These are phyloP conservation scores for Ophidiomyces ophidiicola DNA, from an alignment of 2,329 filamentous ascomycete genomes.

Conservation along the genomic window DNA sequence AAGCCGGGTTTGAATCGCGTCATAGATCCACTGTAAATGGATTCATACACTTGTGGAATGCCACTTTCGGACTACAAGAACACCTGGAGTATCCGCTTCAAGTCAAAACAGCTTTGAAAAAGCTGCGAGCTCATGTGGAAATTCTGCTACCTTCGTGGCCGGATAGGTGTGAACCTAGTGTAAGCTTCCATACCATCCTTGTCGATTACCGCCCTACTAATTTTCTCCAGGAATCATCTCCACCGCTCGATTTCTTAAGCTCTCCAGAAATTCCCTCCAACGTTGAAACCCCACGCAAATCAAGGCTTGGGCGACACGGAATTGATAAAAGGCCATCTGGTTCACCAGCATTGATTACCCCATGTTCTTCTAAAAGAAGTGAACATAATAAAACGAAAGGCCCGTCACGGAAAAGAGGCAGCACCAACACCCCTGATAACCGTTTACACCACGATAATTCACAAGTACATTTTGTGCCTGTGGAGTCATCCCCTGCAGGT, in stretches of 20 bases:
- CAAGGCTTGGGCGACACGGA: not conserved
- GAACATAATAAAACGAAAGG: slow-evolving; percentile 5
- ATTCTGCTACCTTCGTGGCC: slow-evolving; percentile 40
- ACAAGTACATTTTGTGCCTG: slow-evolving; percentile 62
- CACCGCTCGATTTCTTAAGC: slow-evolving; percentile 32
- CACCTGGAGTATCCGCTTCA: slow-evolving; percentile 51
- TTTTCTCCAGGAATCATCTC: slow-evolving; percentile 12
- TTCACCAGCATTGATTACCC: slow-evolving; percentile 2
- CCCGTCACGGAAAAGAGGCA: not conserved
- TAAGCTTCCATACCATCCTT: slow-evolving; percentile 13
- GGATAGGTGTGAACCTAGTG: slow-evolving; percentile 25
- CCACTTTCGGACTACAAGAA: slow-evolving; percentile 50
- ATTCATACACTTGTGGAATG: slow-evolving; percentile 56
- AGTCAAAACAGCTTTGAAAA: slow-evolving; percentile 51
- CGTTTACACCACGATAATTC: slow-evolving; percentile 67
- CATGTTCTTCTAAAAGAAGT: not conserved
- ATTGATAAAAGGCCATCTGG: slow-evolving; percentile 2
- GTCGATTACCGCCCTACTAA: slow-evolving; percentile 6
- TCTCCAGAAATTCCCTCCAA: slow-evolving; percentile 37
- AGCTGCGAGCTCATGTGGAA: slow-evolving; percentile 45
- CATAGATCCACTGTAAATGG: slow-evolving; percentile 40
- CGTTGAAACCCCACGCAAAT: slow-evolving; percentile 1
- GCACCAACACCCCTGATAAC: slow-evolving; percentile 35
- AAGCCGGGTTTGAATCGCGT: slow-evolving; percentile 42
- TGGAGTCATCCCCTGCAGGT: slow-evolving; percentile 48